A percentile compares a stretch with the other conserved stretches of the same genome.
Evolutionary conservation across 1,284 basidiomycete genomes (phyloP).

Genomic region (Irpex sp.): DNA sequence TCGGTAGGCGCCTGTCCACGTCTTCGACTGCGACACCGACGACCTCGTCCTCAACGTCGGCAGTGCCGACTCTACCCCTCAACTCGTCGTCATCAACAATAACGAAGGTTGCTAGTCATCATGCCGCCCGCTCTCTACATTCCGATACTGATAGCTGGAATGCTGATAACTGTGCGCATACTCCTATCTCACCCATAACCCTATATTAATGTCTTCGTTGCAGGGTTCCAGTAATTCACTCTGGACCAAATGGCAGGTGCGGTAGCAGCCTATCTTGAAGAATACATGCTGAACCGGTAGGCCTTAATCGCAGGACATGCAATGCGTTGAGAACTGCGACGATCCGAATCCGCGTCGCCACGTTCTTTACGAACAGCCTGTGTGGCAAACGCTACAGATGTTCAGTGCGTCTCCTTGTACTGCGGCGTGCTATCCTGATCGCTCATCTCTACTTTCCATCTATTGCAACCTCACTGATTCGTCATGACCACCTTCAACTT

Average conservation of each 20-base stretch:
- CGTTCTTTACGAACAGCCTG: conserved; percentile 85
- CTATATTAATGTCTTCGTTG: conserved; percentile 13
- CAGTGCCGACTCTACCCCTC: conserved; percentile 26
- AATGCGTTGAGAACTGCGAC: conserved; percentile 88
- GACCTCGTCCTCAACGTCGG: conserved; percentile 28
- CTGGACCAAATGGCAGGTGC: conserved; percentile 76
- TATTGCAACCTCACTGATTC: not conserved
- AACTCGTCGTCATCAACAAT: conserved; percentile 1
- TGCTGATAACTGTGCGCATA: conserved; percentile 67
- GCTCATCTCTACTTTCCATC: conserved; percentile 14
- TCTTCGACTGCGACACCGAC: not conserved
- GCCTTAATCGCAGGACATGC: conserved; percentile 65
- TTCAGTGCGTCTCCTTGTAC: conserved; percentile 57
- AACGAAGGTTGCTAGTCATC: conserved; percentile 8
- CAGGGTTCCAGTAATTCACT: conserved; percentile 76
- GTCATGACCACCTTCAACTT: not conserved
- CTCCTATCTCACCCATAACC: not conserved
- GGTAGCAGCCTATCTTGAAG: conserved; percentile 13
- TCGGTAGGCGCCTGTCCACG: conserved; percentile 3
- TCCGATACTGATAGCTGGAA: conserved; percentile 59
- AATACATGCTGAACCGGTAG: not conserved
- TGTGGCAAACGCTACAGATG: conserved; percentile 93
- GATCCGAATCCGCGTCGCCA: conserved; percentile 49
- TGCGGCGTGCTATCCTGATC: conserved; percentile 6
- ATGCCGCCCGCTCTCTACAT: conserved; percentile 36